Conservation (phyloP, 495 filamentous ascomycete species). For the Halenospora varia region DNA sequence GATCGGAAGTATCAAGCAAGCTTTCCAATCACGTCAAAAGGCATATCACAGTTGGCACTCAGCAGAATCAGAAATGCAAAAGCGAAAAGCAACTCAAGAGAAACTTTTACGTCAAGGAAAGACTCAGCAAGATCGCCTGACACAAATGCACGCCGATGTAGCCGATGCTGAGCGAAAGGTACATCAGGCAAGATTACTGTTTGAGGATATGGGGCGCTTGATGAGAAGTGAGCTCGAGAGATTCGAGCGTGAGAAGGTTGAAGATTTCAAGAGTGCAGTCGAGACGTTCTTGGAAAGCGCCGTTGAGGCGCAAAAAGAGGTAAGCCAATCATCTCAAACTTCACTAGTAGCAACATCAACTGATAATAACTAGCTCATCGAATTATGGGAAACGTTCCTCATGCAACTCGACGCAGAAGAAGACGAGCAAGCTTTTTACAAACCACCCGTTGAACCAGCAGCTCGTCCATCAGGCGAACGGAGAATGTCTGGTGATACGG, state of each 20-base stretch:
- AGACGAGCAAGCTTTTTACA: slow-evolving; percentile 75
- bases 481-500: slow-evolving; percentile 6
- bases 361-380: slow-evolving; percentile 68
- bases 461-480: slow-evolving; percentile 17
- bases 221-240: slow-evolving; percentile 88
- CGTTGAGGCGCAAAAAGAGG: slow-evolving; percentile 98
- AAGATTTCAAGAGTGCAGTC: slow-evolving; percentile 97
- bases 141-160: slow-evolving; percentile 87
- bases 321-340: slow-evolving; percentile 41
- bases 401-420: slow-evolving; percentile 93
- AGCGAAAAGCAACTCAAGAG: slow-evolving; percentile 80
- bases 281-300: slow-evolving; percentile 96
- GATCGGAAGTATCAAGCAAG: slow-evolving; percentile 87
- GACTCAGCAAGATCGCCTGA: slow-evolving; percentile 90
- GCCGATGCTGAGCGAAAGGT: slow-evolving; percentile 88
- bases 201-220: slow-evolving; percentile 95
- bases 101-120: slow-evolving; percentile 91
- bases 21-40: slow-evolving; percentile 90
- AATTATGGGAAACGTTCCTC: slow-evolving; percentile 97
- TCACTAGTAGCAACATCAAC: background rate
- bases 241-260: slow-evolving; percentile 96
- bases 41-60: slow-evolving; percentile 89
- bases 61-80: slow-evolving; percentile 83
- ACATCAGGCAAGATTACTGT: slow-evolving; percentile 83
- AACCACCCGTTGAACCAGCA: slow-evolving; percentile 44